phyloP scores from a whole-genome alignment of 2,329 filamentous ascomycete genomes.

The Alternaria longipes region DNA sequence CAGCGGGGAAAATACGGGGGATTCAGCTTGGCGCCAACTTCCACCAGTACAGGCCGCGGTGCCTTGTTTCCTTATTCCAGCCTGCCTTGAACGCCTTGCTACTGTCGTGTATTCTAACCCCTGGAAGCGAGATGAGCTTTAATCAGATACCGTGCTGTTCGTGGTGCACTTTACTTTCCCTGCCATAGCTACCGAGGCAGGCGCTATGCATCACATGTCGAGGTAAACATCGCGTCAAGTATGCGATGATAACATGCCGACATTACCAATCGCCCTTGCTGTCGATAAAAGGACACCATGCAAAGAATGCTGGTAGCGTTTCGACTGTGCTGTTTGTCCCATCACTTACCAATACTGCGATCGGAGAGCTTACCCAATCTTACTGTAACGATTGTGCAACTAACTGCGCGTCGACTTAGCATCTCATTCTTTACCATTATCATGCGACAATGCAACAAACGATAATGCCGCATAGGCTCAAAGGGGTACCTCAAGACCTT shows the following conservation, averaged over 20 bases:
- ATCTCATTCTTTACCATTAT: not conserved
- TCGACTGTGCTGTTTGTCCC: not conserved
- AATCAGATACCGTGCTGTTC: not conserved
- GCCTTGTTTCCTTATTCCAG: not conserved
- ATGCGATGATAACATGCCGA: not conserved
- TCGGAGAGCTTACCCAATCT: not conserved
- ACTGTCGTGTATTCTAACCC: not conserved
- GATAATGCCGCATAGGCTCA: not conserved
- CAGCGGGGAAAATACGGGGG: constrained; percentile 17
- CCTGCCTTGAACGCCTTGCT: not conserved
- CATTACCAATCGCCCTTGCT: not conserved
- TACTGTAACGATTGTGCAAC: not conserved
- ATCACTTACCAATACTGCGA: not conserved
- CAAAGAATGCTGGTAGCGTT: not conserved
- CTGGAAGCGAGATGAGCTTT: constrained; percentile 3
- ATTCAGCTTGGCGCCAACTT: constrained; percentile 9
- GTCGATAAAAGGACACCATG: not conserved
- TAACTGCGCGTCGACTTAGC: not conserved
- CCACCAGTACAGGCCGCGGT: constrained; percentile 10
- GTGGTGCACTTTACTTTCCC: not conserved
- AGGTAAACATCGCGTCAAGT: not conserved
- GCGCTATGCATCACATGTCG: not conserved
- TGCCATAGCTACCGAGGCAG: not conserved
- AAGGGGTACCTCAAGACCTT: not conserved
- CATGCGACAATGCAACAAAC: constrained; percentile 1